Percentiles rank a stretch among this genome's conserved stretches.
phyloP scores from a whole-genome alignment of 495 filamentous ascomycete species.

The Penicillium ochrochloron region DNA sequence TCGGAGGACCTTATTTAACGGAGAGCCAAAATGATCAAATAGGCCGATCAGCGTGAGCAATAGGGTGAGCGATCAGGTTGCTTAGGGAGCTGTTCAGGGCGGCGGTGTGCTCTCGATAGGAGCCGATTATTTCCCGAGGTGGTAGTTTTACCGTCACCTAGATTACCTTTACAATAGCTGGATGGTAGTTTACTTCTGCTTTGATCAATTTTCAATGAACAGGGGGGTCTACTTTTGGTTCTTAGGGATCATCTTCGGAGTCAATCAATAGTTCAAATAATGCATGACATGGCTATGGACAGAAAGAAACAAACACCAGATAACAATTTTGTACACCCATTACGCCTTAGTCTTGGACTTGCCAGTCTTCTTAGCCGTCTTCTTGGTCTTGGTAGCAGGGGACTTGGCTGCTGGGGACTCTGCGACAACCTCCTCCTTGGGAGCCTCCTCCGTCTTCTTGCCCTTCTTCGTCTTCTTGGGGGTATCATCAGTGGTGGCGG shows the following conservation, averaged over 20 bases:
- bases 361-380: slow-evolving; percentile 42
- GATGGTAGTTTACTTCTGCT: no score
- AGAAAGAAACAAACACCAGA: slow-evolving; percentile 25
- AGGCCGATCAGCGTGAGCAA: no score
- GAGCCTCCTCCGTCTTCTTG: slow-evolving; percentile 40
- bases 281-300: slow-evolving; percentile 25
- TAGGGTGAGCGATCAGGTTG: no score
- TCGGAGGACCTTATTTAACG: no score
- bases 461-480: slow-evolving; percentile 46
- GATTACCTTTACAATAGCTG: no score
- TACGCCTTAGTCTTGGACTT: slow-evolving; percentile 46
- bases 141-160: no score
- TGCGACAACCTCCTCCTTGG: slow-evolving; percentile 32
- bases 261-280: slow-evolving; percentile 7
- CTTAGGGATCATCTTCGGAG: no score
- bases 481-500: slow-evolving; percentile 37
- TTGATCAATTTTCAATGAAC: no score
- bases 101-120: no score
- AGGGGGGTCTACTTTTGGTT: neutral
- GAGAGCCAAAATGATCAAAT: no score
- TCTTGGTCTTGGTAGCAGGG: slow-evolving; percentile 34
- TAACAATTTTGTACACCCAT: slow-evolving; percentile 33
- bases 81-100: no score
- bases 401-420: slow-evolving; percentile 33
- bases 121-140: no score